Evolutionary conservation across 495 filamentous ascomycete genomes (phyloP).

Genomic region (Aspergillus wentii): DNA sequence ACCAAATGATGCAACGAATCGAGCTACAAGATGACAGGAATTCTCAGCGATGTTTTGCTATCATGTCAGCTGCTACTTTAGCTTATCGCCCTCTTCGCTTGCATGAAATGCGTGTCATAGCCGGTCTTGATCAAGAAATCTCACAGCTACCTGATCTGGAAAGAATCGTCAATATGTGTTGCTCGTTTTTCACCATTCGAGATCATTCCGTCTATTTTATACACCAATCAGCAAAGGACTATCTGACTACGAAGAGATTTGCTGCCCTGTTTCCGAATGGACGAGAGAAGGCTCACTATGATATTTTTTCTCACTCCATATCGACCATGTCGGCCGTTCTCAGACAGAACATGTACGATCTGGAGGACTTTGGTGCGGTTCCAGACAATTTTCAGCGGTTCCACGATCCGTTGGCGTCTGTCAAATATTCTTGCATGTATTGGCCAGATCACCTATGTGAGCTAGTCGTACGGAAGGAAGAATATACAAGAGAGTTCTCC

Average conservation of each 20-base stretch:
- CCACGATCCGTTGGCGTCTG: too few relatives aligned
- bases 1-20: background rate
- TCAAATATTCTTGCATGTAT: slow-evolving; percentile 31
- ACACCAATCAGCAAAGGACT: slow-evolving; percentile 27
- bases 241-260: slow-evolving; percentile 13
- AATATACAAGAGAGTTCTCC: background rate
- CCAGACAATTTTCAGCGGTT: too few relatives aligned
- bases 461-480: background rate
- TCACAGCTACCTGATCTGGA: slow-evolving; percentile 5
- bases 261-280: slow-evolving; percentile 17
- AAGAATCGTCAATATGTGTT: slow-evolving; percentile 16
- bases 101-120: background rate
- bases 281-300: slow-evolving; percentile 1
- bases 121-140: slow-evolving; percentile 2
- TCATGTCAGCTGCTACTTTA: background rate
- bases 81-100: background rate
- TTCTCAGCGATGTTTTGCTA: background rate
- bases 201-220: slow-evolving; percentile 18
- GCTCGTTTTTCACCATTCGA: slow-evolving; percentile 22
- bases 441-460: slow-evolving; percentile 32
- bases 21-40: background rate
- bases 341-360: background rate
- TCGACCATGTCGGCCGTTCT: background rate
- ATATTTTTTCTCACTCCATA: background rate
- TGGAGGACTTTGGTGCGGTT: background rate